Evolutionary conservation across 371 early-diverging fungal species (phyloP).

Genomic region (Thermomucor indicae-seudaticae): DNA sequence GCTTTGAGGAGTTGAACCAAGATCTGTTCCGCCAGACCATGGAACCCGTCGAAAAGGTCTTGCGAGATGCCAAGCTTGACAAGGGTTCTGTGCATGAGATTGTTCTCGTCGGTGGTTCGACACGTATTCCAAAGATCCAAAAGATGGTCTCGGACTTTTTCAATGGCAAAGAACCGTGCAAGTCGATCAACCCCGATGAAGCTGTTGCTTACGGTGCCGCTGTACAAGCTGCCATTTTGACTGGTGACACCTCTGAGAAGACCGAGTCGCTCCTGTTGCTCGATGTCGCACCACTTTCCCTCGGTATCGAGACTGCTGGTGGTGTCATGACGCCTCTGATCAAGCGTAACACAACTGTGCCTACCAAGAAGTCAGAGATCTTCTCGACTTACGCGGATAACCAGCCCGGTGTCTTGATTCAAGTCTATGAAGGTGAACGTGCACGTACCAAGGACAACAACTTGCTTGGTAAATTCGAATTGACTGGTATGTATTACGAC

Average conservation of each 20-base stretch:
- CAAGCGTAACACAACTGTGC: slow-evolving; percentile 89
- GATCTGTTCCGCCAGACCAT: slow-evolving; percentile 91
- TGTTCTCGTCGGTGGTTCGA: slow-evolving; percentile 97
- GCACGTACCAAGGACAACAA: slow-evolving; percentile 91
- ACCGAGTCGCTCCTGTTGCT: slow-evolving; percentile 75
- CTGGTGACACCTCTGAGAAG: slow-evolving; percentile 69
- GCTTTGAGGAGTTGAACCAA: slow-evolving; percentile 95
- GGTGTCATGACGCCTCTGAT: slow-evolving; percentile 77
- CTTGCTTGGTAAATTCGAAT: slow-evolving; percentile 87
- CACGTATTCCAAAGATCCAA: slow-evolving; percentile 99
- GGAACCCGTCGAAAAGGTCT: slow-evolving; percentile 92
- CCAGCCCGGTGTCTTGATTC: slow-evolving; percentile 90
- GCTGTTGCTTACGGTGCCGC: slow-evolving; percentile 98
- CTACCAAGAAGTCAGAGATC: slow-evolving; percentile 85
- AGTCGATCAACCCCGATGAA: slow-evolving; percentile 96
- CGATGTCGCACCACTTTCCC: slow-evolving; percentile 89
- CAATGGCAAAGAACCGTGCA: slow-evolving; percentile 94
- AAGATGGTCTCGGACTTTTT: slow-evolving; percentile 97
- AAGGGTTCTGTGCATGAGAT: slow-evolving; percentile 89
- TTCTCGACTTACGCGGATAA: slow-evolving; percentile 94
- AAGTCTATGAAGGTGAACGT: slow-evolving; percentile 93
- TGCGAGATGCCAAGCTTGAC: slow-evolving; percentile 88
- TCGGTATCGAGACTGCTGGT: slow-evolving; percentile 95
- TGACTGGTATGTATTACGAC: too few relatives aligned
- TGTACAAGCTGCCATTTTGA: slow-evolving; percentile 89